Evolutionary conservation across 2,329 filamentous ascomycete genomes (phyloP).

Genomic region (Exophiala viscosa): DNA sequence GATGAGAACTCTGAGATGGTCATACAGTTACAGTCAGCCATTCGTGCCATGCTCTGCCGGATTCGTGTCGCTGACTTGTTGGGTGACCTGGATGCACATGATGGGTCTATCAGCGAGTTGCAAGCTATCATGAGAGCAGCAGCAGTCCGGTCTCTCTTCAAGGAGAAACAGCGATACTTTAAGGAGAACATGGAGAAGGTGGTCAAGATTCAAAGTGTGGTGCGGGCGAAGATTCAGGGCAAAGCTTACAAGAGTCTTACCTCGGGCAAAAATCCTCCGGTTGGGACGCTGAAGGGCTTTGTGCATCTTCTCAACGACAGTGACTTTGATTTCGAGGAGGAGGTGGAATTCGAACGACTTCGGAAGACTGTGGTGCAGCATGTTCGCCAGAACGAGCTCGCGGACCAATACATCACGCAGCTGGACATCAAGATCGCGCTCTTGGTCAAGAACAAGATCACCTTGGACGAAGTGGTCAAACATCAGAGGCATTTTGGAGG

Average conservation of each 20-base stretch:
- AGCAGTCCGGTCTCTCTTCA: constrained; percentile 70
- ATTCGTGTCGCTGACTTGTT: constrained; percentile 70
- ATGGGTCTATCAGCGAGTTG: constrained; percentile 69
- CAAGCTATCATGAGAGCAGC: constrained; percentile 72
- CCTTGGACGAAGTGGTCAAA: constrained; percentile 91
- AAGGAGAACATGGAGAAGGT: constrained; percentile 98
- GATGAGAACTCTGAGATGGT: constrained; percentile 65
- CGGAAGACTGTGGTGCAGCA: constrained; percentile 96
- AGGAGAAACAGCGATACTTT: constrained; percentile 83
- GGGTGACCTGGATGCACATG: constrained; percentile 74
- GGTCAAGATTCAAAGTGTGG: constrained; percentile 96
- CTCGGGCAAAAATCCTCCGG: constrained; percentile 91
- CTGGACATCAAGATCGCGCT: constrained; percentile 98
- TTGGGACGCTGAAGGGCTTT: constrained; percentile 96
- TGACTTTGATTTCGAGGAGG: constrained; percentile 98
- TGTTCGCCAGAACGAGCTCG: constrained; percentile 92
- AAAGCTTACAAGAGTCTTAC: constrained; percentile 98
- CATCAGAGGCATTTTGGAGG: constrained; percentile 96
- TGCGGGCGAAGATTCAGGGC: constrained; percentile 89
- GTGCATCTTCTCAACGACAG: constrained; percentile 97
- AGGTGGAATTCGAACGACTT: constrained; percentile 92
- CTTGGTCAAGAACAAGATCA: constrained; percentile 99
- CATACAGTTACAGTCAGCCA: constrained; percentile 67
- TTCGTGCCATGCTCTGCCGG: constrained; percentile 75
- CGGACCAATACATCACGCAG: constrained; percentile 97